A percentile compares a stretch with the other conserved stretches of the same genome.
These are phyloP conservation scores for Wickerhamiella qilinensis DNA, from an alignment of 805 yeast species.

Conservation along the genomic window DNA sequence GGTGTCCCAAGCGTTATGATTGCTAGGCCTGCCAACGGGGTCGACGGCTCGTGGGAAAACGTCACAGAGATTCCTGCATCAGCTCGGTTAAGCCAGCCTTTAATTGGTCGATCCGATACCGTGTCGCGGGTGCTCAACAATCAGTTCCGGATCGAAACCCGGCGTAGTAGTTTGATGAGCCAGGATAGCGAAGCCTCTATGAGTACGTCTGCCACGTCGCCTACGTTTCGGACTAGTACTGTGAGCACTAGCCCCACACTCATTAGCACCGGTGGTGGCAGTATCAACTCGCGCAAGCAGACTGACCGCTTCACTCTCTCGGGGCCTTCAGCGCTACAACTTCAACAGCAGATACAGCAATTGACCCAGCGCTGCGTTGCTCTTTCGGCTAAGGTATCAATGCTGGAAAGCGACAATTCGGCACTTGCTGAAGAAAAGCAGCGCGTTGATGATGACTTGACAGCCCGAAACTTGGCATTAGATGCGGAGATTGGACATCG, in stretches of 20 bases:
- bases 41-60: background rate
- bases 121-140: background rate
- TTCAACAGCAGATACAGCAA: background rate
- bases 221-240: background rate
- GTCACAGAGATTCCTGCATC: background rate
- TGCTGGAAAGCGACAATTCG: conserved; percentile 11
- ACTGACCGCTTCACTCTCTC: background rate
- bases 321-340: background rate
- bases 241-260: background rate
- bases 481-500: background rate
- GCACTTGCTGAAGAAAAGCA: conserved; percentile 9
- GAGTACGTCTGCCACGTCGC: background rate
- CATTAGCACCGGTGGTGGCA: background rate
- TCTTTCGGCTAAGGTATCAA: conserved; percentile 12
- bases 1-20: background rate
- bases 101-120: background rate
- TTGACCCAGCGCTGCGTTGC: background rate
- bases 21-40: background rate
- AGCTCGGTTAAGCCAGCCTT: background rate
- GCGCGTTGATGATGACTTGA: background rate
- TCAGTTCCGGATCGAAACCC: background rate
- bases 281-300: background rate
- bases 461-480: conserved; percentile 1
- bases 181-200: background rate
- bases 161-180: background rate